Evolutionary conservation across 2,329 filamentous ascomycete genomes (phyloP).

Genomic region (Fusarium coffeatum): DNA sequence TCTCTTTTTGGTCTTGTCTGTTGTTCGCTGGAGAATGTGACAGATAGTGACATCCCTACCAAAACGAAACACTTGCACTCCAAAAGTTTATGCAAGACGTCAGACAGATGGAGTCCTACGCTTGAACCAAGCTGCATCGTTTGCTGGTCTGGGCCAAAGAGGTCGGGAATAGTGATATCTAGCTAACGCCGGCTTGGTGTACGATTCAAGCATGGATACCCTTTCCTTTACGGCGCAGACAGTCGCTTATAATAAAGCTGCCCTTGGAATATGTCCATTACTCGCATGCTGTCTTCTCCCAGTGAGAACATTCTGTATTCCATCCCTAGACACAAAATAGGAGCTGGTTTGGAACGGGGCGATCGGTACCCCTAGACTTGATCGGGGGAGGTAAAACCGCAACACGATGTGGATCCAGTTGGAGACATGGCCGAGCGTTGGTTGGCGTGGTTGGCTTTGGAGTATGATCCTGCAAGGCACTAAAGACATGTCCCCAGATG

Average conservation of each 20-base stretch:
- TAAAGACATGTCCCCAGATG: slow-evolving; percentile 22
- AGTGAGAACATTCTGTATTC: neutral
- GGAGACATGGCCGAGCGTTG: slow-evolving; percentile 31
- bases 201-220: neutral
- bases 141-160: neutral
- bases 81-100: slow-evolving; percentile 35
- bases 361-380: slow-evolving; percentile 37
- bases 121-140: neutral
- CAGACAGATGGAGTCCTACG: slow-evolving; percentile 7
- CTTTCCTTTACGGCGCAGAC: too few relatives aligned
- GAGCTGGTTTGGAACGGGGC: slow-evolving; percentile 27
- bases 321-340: slow-evolving; percentile 11
- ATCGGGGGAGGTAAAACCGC: slow-evolving; percentile 44
- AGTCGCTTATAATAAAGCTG: neutral
- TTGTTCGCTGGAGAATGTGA: neutral
- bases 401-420: slow-evolving; percentile 35
- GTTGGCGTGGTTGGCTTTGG: slow-evolving; percentile 43
- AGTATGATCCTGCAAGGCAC: slow-evolving; percentile 45
- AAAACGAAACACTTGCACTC: slow-evolving; percentile 38
- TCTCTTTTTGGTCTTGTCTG: neutral
- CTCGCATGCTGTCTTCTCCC: neutral
- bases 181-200: neutral
- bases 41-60: slow-evolving; percentile 28
- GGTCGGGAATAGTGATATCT: neutral
- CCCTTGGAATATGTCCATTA: neutral